phyloP scores from a whole-genome alignment of 2,329 filamentous ascomycete genomes.

The Leptographium radiaticola region DNA sequence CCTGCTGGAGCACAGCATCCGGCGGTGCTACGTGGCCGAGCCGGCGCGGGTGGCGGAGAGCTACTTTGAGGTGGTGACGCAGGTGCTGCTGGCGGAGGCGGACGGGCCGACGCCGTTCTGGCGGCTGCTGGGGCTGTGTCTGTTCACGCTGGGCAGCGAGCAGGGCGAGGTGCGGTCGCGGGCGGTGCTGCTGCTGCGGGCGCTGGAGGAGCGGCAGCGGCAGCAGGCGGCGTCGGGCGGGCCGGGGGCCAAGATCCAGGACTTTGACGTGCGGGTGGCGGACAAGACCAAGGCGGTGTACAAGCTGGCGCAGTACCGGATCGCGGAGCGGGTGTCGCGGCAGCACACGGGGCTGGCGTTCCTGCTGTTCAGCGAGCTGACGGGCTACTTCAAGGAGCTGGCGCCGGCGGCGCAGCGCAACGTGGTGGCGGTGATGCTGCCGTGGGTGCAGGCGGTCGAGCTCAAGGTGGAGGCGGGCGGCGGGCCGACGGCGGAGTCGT shows the following conservation, averaged over 20 bases:
- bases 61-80: conserved; percentile 85
- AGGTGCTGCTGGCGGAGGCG: conserved; percentile 72
- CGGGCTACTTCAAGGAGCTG: conserved; percentile 80
- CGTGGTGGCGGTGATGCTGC: conserved; percentile 84
- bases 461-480: conserved; percentile 85
- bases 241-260: conserved; percentile 79
- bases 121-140: conserved; percentile 75
- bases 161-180: conserved; percentile 81
- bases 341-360: conserved; percentile 85
- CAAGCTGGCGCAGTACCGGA: conserved; percentile 93
- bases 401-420: conserved; percentile 77
- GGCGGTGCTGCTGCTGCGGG: conserved; percentile 67
- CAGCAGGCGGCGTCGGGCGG: conserved; percentile 20
- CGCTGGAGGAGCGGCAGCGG: conserved; percentile 63
- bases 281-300: conserved; percentile 98
- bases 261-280: conserved; percentile 95
- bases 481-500: conserved; percentile 79
- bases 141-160: conserved; percentile 89
- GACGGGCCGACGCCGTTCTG: conserved; percentile 79
- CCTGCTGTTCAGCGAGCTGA: conserved; percentile 91
- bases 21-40: conserved; percentile 77
- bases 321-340: conserved; percentile 77
- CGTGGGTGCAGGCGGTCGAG: conserved; percentile 93
- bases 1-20: conserved; percentile 78
- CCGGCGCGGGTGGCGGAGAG: conserved; percentile 76